Evolutionary conservation across 306 rosid species (phyloP).

Genomic region (Cucurbita moschata): DNA sequence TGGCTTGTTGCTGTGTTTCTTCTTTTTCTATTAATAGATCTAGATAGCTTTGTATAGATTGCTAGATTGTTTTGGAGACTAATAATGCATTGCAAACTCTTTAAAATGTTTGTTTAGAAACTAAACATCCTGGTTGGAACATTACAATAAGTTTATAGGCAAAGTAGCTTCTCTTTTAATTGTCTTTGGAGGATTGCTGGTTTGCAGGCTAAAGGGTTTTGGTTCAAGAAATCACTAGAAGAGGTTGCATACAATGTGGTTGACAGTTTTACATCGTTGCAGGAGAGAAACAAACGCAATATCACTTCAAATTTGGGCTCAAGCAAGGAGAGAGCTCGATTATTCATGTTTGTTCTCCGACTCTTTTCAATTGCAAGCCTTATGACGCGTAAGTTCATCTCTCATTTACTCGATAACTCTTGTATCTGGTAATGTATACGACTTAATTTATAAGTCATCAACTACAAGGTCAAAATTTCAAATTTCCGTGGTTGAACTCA

Average conservation of each 20-base stretch:
- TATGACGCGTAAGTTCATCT: not conserved
- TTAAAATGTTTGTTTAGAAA: not conserved
- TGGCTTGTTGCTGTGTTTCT: conserved; percentile 11
- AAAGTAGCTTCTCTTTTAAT: not conserved
- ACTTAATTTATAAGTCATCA: too few species aligned
- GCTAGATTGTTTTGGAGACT: conserved; percentile 15
- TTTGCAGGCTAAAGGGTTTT: not conserved
- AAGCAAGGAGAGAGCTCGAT: not conserved
- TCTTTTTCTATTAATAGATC: conserved; percentile 7
- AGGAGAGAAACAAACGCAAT: too few species aligned
- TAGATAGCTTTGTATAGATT: conserved; percentile 18
- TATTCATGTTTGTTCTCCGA: not conserved
- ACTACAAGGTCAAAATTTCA: too few species aligned
- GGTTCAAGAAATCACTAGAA: too few species aligned
- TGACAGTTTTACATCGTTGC: too few species aligned
- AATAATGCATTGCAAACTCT: conserved; percentile 9
- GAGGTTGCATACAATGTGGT: too few species aligned
- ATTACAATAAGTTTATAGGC: not conserved
- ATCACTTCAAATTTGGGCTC: not conserved
- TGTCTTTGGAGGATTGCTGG: not conserved
- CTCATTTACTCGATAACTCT: not conserved
- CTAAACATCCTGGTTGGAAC: conserved; percentile 1
- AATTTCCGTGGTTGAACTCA: too few species aligned
- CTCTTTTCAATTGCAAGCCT: not conserved
- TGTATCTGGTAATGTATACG: not conserved